These are phyloP conservation scores for Areca catechu DNA, from an alignment of 176 grass and related monocot species.

Conservation along the genomic window DNA sequence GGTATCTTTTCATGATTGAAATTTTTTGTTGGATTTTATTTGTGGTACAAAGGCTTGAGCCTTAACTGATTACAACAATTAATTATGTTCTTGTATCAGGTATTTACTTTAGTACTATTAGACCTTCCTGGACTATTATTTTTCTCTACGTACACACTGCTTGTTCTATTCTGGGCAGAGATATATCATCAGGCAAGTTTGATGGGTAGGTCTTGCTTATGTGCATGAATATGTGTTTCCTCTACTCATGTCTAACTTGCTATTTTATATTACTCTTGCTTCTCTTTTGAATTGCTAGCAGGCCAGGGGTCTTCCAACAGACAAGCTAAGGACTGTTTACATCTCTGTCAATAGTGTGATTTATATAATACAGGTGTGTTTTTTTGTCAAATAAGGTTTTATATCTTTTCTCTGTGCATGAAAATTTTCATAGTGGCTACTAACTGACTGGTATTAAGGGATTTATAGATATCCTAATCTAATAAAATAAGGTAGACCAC, in stretches of 20 bases:
- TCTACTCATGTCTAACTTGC: not conserved
- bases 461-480: too few relatives aligned
- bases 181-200: slow-evolving; percentile 82
- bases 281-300: slow-evolving; percentile 22
- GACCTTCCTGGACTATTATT: slow-evolving; percentile 80
- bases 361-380: slow-evolving; percentile 72
- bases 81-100: slow-evolving; percentile 32
- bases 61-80: too few relatives aligned
- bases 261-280: slow-evolving; percentile 3
- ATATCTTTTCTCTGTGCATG: too few relatives aligned
- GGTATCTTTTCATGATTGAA: too few relatives aligned
- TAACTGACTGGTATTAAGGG: too few relatives aligned
- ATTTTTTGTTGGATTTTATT: too few relatives aligned
- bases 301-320: slow-evolving; percentile 63
- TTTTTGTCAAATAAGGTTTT: not conserved
- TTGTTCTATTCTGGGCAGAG: slow-evolving; percentile 95
- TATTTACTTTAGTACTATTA: slow-evolving; percentile 50
- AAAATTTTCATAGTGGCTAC: too few relatives aligned
- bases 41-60: too few relatives aligned
- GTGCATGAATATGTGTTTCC: too few relatives aligned
- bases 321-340: slow-evolving; percentile 60
- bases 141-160: slow-evolving; percentile 89
- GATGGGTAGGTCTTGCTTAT: not conserved
- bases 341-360: slow-evolving; percentile 45
- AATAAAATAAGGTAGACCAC: too few relatives aligned